Evolutionary conservation across 1,284 basidiomycete species (phyloP).

Genomic region (Afroboletus lepidellus): DNA sequence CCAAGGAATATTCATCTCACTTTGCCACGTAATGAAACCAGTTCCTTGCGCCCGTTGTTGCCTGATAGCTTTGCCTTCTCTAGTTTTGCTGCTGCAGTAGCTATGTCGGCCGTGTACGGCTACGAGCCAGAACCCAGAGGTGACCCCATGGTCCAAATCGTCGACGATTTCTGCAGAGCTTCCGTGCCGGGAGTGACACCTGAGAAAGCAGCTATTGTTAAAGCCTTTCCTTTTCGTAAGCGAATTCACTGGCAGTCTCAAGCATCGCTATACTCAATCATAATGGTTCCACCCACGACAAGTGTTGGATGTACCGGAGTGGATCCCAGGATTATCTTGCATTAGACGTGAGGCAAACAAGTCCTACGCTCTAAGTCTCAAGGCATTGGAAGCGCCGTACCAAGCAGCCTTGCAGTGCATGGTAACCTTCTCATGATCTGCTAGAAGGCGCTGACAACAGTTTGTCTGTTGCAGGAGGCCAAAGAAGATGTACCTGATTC

Average conservation of each 20-base stretch:
- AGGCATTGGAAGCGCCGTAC: slow-evolving; percentile 6
- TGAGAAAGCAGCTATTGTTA: slow-evolving; percentile 3
- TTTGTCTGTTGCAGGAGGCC: not conserved
- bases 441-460: not conserved
- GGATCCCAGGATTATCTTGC: slow-evolving; percentile 12
- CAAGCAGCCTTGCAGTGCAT: slow-evolving; percentile 1
- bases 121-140: not conserved
- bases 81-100: not conserved
- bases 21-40: not conserved
- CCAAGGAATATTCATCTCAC: not conserved
- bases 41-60: too few relatives aligned
- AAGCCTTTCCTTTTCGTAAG: slow-evolving; percentile 18
- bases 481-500: not conserved
- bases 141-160: not conserved
- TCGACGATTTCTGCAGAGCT: not conserved
- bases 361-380: not conserved
- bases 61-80: not conserved
- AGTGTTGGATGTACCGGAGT: slow-evolving; percentile 19
- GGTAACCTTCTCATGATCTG: slow-evolving; percentile 1
- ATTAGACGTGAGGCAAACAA: not conserved
- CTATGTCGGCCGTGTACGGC: not conserved
- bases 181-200: not conserved
- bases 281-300: not conserved
- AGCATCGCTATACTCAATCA: not conserved
- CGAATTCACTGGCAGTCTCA: not conserved